Evolutionary conservation across 1,284 basidiomycete species (phyloP), one percentile per base, ranked within the genome.

Genomic region (Cryptococcus sp.): DNA sequence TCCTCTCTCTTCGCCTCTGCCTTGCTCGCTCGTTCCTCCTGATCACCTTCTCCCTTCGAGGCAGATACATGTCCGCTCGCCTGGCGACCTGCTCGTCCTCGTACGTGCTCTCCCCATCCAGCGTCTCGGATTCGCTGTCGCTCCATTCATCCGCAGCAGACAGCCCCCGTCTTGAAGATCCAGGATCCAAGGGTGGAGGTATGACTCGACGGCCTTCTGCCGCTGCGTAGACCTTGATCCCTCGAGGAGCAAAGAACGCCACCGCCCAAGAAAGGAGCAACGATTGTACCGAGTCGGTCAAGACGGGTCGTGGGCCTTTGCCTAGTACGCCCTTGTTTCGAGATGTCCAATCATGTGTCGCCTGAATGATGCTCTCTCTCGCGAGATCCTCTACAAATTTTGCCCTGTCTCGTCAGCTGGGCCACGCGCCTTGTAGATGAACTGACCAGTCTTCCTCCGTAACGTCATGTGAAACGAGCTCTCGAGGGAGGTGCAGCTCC

Each of bases 391-490:
- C 52, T 35, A 68, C 62, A 51, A 68, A 68, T 26, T 50, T 55
- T 2, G 42, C 36, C 63, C 63, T 67, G 49, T n/a, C n/a, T n/a
- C n/a, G n/a, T n/a, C n/a, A n/a, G n/a, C n/a, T n/a, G n/a, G n/a
- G n/a, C 11, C 18, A 39, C 1, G 2, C 7, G 5, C n/a, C n/a
- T n/a, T n/a, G n/a, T n/a, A n/a, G n/a, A n/a, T n/a, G n/a, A n/a
- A 56, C 65, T 52, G 45, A 68, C 65, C 65, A 68, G 35, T 68
- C 65, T 16, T 58, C 59, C 40, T 60, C 58, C 12, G 26, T 49
- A 3, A 68, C 65, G 52, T 66, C 65, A 39, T 64, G 63, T 21
- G 52, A 53, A 28, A 62, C 58, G 22, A 68, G 42, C 45, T 64
- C 62, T 0, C 60, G 48, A 3, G 65, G 63, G 11, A 64, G 39